Evolutionary conservation across 2,329 filamentous ascomycete species (phyloP), one percentile per base, ranked within the genome.

Genomic region (Monosporascus ibericus): DNA sequence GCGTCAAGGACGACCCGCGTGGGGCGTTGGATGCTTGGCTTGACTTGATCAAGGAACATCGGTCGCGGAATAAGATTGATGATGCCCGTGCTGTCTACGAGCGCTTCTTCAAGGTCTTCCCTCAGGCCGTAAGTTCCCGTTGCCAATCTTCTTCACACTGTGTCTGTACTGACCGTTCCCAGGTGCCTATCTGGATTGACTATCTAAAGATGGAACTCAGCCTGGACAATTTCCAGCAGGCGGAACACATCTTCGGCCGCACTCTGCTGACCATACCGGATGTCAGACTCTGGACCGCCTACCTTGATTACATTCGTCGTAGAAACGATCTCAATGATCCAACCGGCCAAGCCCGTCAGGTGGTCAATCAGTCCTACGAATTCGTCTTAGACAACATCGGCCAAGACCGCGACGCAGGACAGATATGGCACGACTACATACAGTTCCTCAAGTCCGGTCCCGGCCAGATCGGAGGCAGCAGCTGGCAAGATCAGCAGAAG

Each of bases 401-500:
- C 27, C 84, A 94, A 61, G 94, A 99, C 71, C 88, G 91, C 64
- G 90, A 96, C 64, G 87, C 92, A 11, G 92, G 91, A 37, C 82
- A 80, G 58, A 86, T 99, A 52, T 99, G 94, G 94, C 83, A 87
- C 54, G 94, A 99, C 60, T 97, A 97, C 64, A 86, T 99, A 55
- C 85, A 94, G 60, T 96, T 99, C 66, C 83, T 97, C 69, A 92
- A 91, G 66, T 88, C 84, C 39, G 90, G 88, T 0, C 94, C 94
- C 1, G 94, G 94, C 6, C 84, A 84, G 53, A 82, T 94, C 53
- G 92, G 92, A 25, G 94, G 92, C 44, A 86, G 79, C 53, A 86
- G 83, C 53, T 99, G 94, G 95, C 92, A 97, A 70, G 94, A 97
- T 66, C 88, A 92, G 71, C 94, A 97, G 67, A 99, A 99, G 77